These are phyloP conservation scores for Phenoliferia sp. DNA, from an alignment of 1,284 basidiomycete genomes.

Conservation along the genomic window DNA sequence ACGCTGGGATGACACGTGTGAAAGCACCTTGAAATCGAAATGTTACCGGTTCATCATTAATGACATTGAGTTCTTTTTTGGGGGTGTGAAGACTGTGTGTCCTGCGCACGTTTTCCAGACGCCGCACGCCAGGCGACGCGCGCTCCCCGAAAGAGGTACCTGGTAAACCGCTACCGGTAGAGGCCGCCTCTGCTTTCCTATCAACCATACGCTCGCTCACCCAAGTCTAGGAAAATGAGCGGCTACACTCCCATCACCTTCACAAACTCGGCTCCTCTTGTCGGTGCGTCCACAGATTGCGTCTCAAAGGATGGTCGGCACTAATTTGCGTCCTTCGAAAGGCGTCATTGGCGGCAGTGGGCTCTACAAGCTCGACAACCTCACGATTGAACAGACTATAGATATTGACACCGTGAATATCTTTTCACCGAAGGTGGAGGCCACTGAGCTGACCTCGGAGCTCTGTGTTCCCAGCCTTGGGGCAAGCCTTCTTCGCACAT, in stretches of 20 bases:
- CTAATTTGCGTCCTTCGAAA: neutral
- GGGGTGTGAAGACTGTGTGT: too few relatives aligned
- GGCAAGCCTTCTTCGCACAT: slow-evolving; percentile 88
- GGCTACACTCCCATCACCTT: neutral
- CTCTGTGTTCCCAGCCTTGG: slow-evolving; percentile 65
- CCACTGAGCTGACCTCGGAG: neutral
- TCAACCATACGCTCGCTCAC: neutral
- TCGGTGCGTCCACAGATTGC: neutral
- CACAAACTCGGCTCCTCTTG: neutral
- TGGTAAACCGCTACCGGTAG: neutral
- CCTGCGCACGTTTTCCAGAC: too few relatives aligned
- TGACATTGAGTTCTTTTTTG: too few relatives aligned
- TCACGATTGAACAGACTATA: slow-evolving; percentile 69
- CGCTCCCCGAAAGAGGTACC: neutral
- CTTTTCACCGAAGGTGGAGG: neutral
- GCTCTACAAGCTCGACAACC: slow-evolving; percentile 82
- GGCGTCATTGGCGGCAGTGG: slow-evolving; percentile 40
- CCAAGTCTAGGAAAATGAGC: neutral
- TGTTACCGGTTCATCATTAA: too few relatives aligned
- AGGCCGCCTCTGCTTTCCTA: neutral
- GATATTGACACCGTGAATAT: slow-evolving; percentile 45
- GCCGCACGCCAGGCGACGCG: neutral
- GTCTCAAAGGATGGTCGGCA: neutral
- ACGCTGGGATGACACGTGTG: too few relatives aligned
- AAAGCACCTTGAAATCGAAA: too few relatives aligned